These are phyloP conservation scores for Camellia oleifera DNA, from an alignment of 179 eudicot genomes.

Conservation along the genomic window DNA sequence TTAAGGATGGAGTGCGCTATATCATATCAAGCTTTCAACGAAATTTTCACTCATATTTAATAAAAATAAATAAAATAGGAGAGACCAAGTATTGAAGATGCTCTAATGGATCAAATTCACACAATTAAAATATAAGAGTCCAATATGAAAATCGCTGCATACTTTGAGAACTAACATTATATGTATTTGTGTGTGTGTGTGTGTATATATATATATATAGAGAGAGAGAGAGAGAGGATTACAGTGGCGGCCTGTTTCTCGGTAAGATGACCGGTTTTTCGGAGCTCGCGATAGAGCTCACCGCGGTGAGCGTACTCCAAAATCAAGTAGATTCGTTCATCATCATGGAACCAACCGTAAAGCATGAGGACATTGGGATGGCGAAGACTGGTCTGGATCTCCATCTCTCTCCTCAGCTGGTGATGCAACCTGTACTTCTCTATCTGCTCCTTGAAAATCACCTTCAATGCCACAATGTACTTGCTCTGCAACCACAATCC, in stretches of 20 bases:
- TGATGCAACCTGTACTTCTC: constrained; percentile 69
- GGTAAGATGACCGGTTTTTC: constrained; percentile 40
- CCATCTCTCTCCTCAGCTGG: constrained; percentile 86
- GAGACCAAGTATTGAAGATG: no score
- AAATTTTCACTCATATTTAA: no score
- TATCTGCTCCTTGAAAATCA: constrained; percentile 85
- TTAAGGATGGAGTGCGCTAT: no score
- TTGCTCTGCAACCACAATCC: constrained; percentile 43
- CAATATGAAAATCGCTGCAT: no score
- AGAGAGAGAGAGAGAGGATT: background rate
- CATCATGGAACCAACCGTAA: constrained; percentile 85
- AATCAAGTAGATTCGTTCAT: constrained; percentile 66
- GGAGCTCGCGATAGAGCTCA: constrained; percentile 66
- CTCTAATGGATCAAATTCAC: no score
- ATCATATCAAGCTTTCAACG: no score
- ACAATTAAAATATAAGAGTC: no score
- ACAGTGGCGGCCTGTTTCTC: constrained; percentile 87
- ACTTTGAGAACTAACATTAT: no score
- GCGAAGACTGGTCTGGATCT: constrained; percentile 70
- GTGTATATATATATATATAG: no score
- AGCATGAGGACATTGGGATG: constrained; percentile 84
- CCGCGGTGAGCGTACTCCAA: constrained; percentile 85
- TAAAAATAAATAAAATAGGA: no score
- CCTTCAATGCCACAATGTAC: constrained; percentile 84
- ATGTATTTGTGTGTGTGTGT: no score